phyloP scores from a whole-genome alignment of 1,284 basidiomycete genomes.

The Rhodotorula sp. region DNA sequence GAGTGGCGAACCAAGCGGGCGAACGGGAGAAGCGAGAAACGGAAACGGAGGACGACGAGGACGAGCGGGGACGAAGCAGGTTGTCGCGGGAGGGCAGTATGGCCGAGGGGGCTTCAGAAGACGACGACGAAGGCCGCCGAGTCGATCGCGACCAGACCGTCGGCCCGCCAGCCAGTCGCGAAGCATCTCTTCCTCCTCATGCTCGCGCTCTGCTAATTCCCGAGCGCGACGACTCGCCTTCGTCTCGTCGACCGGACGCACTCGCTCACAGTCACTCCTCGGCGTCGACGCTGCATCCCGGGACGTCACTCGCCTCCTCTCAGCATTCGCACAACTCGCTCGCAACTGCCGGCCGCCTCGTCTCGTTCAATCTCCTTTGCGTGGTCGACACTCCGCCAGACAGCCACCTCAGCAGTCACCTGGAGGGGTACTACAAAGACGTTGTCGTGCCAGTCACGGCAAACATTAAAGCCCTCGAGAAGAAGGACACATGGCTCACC shows the following conservation, averaged over 20 bases:
- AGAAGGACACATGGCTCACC: slow-evolving; percentile 69
- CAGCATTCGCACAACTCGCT: slow-evolving; percentile 37
- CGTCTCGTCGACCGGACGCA: slow-evolving; percentile 2
- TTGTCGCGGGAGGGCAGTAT: slow-evolving; percentile 30
- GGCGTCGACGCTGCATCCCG: slow-evolving; percentile 25
- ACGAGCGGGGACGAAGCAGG: slow-evolving; percentile 1
- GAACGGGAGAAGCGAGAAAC: slow-evolving; percentile 7
- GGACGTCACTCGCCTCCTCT: slow-evolving; percentile 30
- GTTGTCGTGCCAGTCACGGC: slow-evolving; percentile 76
- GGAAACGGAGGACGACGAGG: slow-evolving; percentile 19
- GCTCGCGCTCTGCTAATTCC: slow-evolving; percentile 10
- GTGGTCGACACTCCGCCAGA: slow-evolving; percentile 80
- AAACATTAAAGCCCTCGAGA: slow-evolving; percentile 67
- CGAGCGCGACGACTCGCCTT: neutral
- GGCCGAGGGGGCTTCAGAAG: neutral
- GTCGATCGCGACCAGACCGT: slow-evolving; percentile 18
- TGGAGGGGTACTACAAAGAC: slow-evolving; percentile 80
- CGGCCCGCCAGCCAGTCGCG: slow-evolving; percentile 18
- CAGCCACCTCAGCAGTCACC: slow-evolving; percentile 60
- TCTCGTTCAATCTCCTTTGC: slow-evolving; percentile 82
- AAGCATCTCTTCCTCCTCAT: slow-evolving; percentile 15
- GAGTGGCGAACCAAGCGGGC: neutral
- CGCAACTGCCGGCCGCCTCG: slow-evolving; percentile 54
- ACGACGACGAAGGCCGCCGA: neutral
- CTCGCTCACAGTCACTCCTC: slow-evolving; percentile 27